Conservation (phyloP, 768 basidiomycete genomes). For the Macrolepiota albuminosa region DNA sequence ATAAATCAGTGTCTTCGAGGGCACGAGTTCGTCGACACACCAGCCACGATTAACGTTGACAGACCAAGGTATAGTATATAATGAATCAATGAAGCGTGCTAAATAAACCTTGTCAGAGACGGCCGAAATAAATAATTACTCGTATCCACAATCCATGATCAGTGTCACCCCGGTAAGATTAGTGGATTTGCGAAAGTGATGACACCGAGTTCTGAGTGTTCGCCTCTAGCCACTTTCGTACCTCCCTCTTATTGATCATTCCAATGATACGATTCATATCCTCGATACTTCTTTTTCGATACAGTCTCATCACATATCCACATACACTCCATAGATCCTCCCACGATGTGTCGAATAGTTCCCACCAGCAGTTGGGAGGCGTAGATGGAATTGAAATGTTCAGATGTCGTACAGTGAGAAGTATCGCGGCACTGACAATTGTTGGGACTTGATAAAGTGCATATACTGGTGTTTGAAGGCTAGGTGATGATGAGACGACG, state of each 20-base stretch:
- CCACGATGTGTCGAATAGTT: slow-evolving; percentile 87
- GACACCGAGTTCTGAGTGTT: slow-evolving; percentile 5
- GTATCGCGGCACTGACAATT: slow-evolving; percentile 86
- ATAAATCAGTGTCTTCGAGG: background rate
- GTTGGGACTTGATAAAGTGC: slow-evolving; percentile 85
- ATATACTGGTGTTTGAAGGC: slow-evolving; percentile 91
- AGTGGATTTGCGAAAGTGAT: background rate
- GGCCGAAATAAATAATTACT: background rate
- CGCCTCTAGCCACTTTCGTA: slow-evolving; percentile 80
- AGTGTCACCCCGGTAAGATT: background rate
- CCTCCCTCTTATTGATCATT: slow-evolving; percentile 72
- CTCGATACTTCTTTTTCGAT: slow-evolving; percentile 49
- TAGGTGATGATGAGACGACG: slow-evolving; percentile 24
- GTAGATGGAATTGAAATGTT: slow-evolving; percentile 68
- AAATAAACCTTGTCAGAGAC: background rate
- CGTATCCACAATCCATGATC: background rate
- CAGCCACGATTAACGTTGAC: background rate
- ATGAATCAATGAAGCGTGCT: background rate
- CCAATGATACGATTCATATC: slow-evolving; percentile 41
- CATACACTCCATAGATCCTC: slow-evolving; percentile 86
- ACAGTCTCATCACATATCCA: slow-evolving; percentile 82
- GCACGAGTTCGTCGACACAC: background rate
- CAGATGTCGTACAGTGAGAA: slow-evolving; percentile 72
- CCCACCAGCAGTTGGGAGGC: slow-evolving; percentile 83
- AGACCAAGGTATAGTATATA: background rate